phyloP scores from a whole-genome alignment of 306 rosid genomes.

The Parietaria judaica region DNA sequence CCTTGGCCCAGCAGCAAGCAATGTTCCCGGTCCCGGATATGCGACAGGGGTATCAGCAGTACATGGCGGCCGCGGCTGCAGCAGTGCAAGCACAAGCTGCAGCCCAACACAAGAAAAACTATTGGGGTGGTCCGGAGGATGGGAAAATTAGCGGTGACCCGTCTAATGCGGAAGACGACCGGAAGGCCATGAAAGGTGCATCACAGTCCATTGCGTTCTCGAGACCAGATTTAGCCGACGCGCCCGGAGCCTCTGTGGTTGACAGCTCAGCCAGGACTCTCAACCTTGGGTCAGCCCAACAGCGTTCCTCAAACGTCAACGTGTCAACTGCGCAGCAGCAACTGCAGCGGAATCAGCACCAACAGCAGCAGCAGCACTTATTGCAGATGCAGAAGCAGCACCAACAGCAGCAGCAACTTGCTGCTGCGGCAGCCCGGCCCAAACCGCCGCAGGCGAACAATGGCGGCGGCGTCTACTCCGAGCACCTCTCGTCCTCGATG shows the following conservation, averaged over 20 bases:
- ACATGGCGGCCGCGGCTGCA: slow-evolving; percentile 41
- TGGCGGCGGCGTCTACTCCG: slow-evolving; percentile 58
- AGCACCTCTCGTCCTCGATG: slow-evolving; percentile 62
- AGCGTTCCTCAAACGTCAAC: slow-evolving; percentile 34
- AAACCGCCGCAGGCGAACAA: slow-evolving; percentile 61
- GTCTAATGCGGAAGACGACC: slow-evolving; percentile 60
- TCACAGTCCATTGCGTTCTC: slow-evolving; percentile 81
- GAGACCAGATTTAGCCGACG: slow-evolving; percentile 57
- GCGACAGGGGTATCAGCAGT: slow-evolving; percentile 41
- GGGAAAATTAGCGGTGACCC: slow-evolving; percentile 55
- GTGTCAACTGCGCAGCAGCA: slow-evolving; percentile 56
- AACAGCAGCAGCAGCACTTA: slow-evolving; percentile 49
- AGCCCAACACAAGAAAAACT: slow-evolving; percentile 62
- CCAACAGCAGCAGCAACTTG: slow-evolving; percentile 40
- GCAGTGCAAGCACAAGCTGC: slow-evolving; percentile 42
- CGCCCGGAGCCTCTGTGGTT: slow-evolving; percentile 49
- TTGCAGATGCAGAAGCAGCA: slow-evolving; percentile 48
- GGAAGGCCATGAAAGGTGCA: slow-evolving; percentile 49
- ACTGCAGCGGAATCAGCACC: slow-evolving; percentile 43
- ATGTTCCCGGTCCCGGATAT: slow-evolving; percentile 38
- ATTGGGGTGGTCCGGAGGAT: slow-evolving; percentile 46
- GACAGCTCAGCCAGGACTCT: slow-evolving; percentile 65
- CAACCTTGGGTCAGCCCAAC: slow-evolving; percentile 45
- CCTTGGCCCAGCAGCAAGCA: slow-evolving; percentile 56
- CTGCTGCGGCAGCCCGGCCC: slow-evolving; percentile 36